phyloP scores from a whole-genome alignment of 371 early-diverging fungal species.

The Thermomucor indicae-seudaticae region DNA sequence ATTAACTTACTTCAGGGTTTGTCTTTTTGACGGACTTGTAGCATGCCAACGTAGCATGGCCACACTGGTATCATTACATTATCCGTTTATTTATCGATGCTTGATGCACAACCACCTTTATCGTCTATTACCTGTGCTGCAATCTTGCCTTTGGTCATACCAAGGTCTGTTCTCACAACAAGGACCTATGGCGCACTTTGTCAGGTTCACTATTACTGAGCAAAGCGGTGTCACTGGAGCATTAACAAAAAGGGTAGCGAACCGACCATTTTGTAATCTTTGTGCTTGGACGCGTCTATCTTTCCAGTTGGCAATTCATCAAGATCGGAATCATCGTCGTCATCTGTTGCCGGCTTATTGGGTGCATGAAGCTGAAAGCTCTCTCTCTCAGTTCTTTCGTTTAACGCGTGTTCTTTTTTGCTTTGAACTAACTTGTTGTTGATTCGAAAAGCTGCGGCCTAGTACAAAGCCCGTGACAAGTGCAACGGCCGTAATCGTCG shows the following conservation, averaged over 20 bases:
- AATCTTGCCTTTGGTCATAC: slow-evolving; percentile 94
- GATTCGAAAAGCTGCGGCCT: too few species aligned
- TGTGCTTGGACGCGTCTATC: slow-evolving; percentile 24
- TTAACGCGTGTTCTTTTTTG: too few species aligned
- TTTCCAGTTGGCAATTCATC: slow-evolving; percentile 26
- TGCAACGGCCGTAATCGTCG: too few species aligned
- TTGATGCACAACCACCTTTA: not conserved
- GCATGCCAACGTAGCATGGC: slow-evolving; percentile 91
- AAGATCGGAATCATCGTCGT: slow-evolving; percentile 30
- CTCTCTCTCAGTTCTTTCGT: too few species aligned
- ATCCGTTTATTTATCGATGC: not conserved
- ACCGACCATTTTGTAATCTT: slow-evolving; percentile 51
- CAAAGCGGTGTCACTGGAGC: not conserved
- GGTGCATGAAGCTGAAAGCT: too few species aligned
- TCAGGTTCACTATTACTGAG: not conserved
- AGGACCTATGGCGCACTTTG: slow-evolving; percentile 49
- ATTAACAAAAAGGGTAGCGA: not conserved
- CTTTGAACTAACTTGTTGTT: too few species aligned
- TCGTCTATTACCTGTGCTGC: slow-evolving; percentile 74
- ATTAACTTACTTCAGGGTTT: slow-evolving; percentile 47
- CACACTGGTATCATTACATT: too few species aligned
- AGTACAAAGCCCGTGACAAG: too few species aligned
- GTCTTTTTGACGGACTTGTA: slow-evolving; percentile 61
- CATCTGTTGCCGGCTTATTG: slow-evolving; percentile 21
- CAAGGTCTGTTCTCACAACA: slow-evolving; percentile 84